These are phyloP conservation scores for Aspergillus bombycis DNA, from an alignment of 2,329 filamentous ascomycete genomes.

Conservation along the genomic window DNA sequence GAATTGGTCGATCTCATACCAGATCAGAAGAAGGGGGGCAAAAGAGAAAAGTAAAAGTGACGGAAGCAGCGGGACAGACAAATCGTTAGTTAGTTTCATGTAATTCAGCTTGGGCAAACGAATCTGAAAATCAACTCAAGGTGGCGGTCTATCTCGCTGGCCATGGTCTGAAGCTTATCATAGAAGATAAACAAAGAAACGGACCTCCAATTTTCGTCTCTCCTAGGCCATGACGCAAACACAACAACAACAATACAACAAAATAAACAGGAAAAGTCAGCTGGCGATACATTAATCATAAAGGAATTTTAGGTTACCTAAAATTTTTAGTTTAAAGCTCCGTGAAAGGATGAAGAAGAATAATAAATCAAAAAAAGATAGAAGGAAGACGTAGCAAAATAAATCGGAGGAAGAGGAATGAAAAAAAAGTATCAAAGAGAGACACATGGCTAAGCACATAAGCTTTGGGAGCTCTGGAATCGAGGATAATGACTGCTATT, in stretches of 20 bases:
- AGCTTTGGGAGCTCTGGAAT: constrained; percentile 37
- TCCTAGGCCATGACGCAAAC: neutral
- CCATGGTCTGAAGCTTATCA: neutral
- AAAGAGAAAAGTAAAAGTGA: constrained; percentile 4
- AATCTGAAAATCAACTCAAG: neutral
- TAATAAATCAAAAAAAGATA: neutral
- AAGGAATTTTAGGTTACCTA: neutral
- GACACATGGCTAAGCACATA: constrained; percentile 33
- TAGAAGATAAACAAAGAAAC: neutral
- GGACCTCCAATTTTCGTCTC: neutral
- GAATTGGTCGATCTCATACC: neutral
- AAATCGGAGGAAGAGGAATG: constrained; percentile 30
- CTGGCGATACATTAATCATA: neutral
- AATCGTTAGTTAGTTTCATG: constrained; percentile 2
- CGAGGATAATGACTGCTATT: constrained; percentile 33
- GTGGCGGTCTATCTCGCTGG: neutral
- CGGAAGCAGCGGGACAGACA: neutral
- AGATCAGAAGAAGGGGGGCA: neutral
- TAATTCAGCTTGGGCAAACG: neutral
- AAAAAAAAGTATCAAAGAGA: neutral
- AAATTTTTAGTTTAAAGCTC: too few species aligned
- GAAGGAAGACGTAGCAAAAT: constrained; percentile 21
- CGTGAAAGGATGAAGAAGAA: neutral
- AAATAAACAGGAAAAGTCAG: neutral
- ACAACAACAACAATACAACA: neutral